Base-by-base conservation (phyloP, 495 filamentous ascomycete species). In the Clavariopsis aquatica region DNA sequence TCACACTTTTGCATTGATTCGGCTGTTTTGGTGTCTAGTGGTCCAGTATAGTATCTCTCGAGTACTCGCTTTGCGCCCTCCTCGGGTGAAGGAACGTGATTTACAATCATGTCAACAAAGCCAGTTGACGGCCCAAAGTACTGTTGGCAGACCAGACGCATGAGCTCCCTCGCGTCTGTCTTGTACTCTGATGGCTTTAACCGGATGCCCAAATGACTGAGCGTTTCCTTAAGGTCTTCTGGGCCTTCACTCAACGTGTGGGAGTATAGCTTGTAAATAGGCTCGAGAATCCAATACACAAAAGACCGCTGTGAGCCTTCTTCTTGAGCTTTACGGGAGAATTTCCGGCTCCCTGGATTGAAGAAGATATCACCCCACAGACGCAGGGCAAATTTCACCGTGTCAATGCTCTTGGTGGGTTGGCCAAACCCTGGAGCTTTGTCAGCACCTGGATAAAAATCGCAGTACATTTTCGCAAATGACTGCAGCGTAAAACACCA, bases 321-420 rank as follows among this genome's bases (percentile, higher is more conserved):
- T 71, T 98, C 94, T 23, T 90, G 72, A 29, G 85, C 86, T 71
- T 94, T 96, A 57, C 94, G 84, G 43, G 89, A 94, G 70, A 98
- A 98, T 57, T 88, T 93, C 47, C 93, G 87, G 74, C 88, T 93
- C 65, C 78, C 80, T 0, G 94, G 93, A 72, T 97, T 98, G 80
- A 87, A 98, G 77, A 95, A 98, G 60, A 98, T 89, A 73, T 98
- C 93, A 7, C 95, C 94, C 94, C 94, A 98, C 57, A 98, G 82
- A 27, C 94, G 80, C 52, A 81, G 77, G 31, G 88, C 84, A 73
- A 98, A 95, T 57, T 96, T 91, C 8, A 82, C 80, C 1, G 85
- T 78, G 72, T 96, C 89, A 65, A 97, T 81, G 41, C 27, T 43
- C 49, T 57, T 64, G 19, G 15, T 65, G 23, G n/a, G 7, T 20